Evolutionary conservation across 305 asterid genomes (phyloP), one percentile per base, ranked within the genome.

Genomic region (Coffea humblotiana): DNA sequence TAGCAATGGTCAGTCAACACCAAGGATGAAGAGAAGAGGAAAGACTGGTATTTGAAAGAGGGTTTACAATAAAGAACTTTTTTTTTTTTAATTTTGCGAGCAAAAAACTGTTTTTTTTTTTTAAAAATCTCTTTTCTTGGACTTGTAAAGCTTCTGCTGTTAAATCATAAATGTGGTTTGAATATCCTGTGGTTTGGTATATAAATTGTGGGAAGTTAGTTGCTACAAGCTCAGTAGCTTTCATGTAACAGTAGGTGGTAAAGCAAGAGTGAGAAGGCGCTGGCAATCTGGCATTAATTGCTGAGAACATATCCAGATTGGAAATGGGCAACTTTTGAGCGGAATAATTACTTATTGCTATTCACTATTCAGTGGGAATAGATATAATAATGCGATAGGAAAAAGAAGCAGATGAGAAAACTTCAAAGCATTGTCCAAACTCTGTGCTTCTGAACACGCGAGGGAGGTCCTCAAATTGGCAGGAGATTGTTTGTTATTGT

Each of bases 261-360:
- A 89, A 80, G 90, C 83, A 85, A 73, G 82, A 37, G 83, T 79
- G 68, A 81, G 77, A 84, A 79, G 70, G 87, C 5, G 65, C 58
- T 86, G 84, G 88, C 81, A 73, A 81, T 82, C 83, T 78, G 78
- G 80, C 83, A 86, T 87, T 85, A 81, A 88, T 85, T 87, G 85
- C 78, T 83, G 82, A 74, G 88, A 83, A 80, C 77, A 76, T 85
- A 80, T 77, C 84, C 85, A 87, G 79, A 85, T 76, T 79, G 80
- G 83, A 77, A 87, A 88, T 84, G 56, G 80, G 84, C 77, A 12
- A 65, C 82, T 76, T 85, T 82, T 40, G 45, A 19, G 43, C 35
- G 78, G 43, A 85, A 75, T 84, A 74, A 83, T 84, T 78, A 63
- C 37, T 63, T 60, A 76, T 45, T 64, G 63, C 73, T 68, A 58